Conservation (phyloP, 768 basidiomycete species). For the Brasilioporus rufonigricans region DNA sequence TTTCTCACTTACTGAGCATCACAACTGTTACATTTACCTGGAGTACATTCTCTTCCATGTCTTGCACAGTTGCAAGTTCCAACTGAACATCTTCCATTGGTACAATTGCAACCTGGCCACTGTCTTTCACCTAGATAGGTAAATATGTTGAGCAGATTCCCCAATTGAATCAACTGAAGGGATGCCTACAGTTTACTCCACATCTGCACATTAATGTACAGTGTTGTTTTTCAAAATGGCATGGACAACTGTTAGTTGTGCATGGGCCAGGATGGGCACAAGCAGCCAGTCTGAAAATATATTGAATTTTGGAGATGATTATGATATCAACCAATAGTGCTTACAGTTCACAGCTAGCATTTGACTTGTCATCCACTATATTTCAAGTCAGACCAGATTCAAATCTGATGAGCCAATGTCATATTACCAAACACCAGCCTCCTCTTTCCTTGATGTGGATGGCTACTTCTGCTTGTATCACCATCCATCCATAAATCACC, state of each 20-base stretch:
- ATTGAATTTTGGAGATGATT: background rate
- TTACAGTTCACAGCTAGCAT: slow-evolving; percentile 5
- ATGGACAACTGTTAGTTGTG: slow-evolving; percentile 38
- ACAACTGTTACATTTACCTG: slow-evolving; percentile 47
- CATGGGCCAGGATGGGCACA: slow-evolving; percentile 53
- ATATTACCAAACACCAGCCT: slow-evolving; percentile 17
- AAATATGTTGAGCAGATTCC: background rate
- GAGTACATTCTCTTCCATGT: slow-evolving; percentile 47
- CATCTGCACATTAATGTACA: slow-evolving; percentile 53
- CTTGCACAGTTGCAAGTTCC: slow-evolving; percentile 38
- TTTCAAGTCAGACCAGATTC: background rate
- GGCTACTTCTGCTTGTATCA: background rate
- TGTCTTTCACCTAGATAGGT: slow-evolving; percentile 13
- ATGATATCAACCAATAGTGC: background rate
- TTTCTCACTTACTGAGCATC: slow-evolving; percentile 37
- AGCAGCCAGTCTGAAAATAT: slow-evolving; percentile 29
- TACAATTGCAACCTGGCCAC: slow-evolving; percentile 12
- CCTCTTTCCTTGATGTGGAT: slow-evolving; percentile 2
- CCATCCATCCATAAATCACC: background rate
- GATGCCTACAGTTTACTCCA: slow-evolving; percentile 36
- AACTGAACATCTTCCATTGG: slow-evolving; percentile 28
- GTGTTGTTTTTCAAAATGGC: slow-evolving; percentile 36
- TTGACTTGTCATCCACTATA: slow-evolving; percentile 8
- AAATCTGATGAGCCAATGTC: background rate
- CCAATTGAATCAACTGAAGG: background rate